These are phyloP conservation scores for Bretschneidera sinensis DNA, from an alignment of 345 rosid genomes.

Conservation along the genomic window DNA sequence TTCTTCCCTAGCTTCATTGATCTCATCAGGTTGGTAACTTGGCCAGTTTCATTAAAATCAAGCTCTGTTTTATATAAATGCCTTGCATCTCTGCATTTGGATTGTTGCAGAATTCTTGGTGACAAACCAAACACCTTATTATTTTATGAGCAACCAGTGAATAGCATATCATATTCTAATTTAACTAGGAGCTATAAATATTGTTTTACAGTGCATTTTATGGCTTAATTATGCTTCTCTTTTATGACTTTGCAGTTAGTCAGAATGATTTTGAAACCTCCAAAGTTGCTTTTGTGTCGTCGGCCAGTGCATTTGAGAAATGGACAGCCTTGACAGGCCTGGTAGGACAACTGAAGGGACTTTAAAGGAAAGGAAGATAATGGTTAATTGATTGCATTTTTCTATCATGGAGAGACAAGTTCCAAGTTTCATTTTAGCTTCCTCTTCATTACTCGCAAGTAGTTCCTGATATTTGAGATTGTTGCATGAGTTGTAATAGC, in stretches of 20 bases:
- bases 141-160: not conserved
- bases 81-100: not conserved
- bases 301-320: slow-evolving; percentile 80
- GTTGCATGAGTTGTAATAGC: slow-evolving; percentile 13
- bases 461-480: slow-evolving; percentile 8
- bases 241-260: slow-evolving; percentile 39
- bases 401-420: not conserved
- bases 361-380: slow-evolving; percentile 25
- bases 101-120: not conserved
- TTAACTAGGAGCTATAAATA: slow-evolving; percentile 1
- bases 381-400: not conserved
- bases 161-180: too few species aligned
- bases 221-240: not conserved
- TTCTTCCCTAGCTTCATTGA: slow-evolving; percentile 68
- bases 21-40: slow-evolving; percentile 60
- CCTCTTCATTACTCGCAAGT: too few species aligned
- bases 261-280: slow-evolving; percentile 72
- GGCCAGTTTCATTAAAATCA: not conserved
- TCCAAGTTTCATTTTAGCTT: not conserved
- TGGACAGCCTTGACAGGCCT: slow-evolving; percentile 76
- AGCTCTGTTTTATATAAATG: not conserved
- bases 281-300: slow-evolving; percentile 63
- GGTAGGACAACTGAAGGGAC: slow-evolving; percentile 61
- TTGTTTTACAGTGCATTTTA: not conserved
- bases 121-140: not conserved